Evolutionary conservation across 805 yeast species (phyloP).

Genomic region (Kluyveromyces dobzhanskii): DNA sequence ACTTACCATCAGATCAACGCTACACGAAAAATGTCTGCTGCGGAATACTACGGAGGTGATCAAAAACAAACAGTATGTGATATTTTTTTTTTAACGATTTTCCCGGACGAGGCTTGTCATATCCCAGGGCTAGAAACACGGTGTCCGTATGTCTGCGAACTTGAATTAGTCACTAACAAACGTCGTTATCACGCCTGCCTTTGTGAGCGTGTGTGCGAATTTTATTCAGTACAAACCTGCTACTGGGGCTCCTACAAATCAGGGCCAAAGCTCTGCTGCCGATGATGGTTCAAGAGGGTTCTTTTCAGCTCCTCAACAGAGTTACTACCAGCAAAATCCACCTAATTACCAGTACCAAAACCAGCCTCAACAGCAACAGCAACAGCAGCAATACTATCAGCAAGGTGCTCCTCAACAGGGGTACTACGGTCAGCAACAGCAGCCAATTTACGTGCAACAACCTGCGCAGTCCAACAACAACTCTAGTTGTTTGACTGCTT

Average conservation of each 20-base stretch:
- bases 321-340: conserved; percentile 13
- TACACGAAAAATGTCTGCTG: conserved; percentile 7
- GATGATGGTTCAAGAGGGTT: conserved; percentile 8
- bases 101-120: too few species aligned
- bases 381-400: conserved; percentile 34
- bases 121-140: too few species aligned
- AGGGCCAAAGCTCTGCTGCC: conserved; percentile 6
- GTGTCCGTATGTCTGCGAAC: too few species aligned
- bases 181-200: too few species aligned
- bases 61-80: conserved; percentile 9
- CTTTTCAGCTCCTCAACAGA: conserved; percentile 8
- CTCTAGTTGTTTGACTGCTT: conserved; percentile 41
- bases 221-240: conserved; percentile 23
- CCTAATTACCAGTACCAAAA: conserved; percentile 18
- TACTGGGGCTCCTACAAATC: conserved; percentile 20
- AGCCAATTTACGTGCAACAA: conserved; percentile 47
- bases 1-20: too few species aligned
- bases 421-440: conserved; percentile 35
- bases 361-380: conserved; percentile 29
- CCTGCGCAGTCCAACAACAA: conserved; percentile 32
- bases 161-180: too few species aligned
- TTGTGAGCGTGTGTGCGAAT: background rate
- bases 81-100: too few species aligned
- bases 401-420: conserved; percentile 37
- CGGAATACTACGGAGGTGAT: conserved; percentile 8